A percentile compares a stretch with the other conserved stretches of the same genome.
Conservation (phyloP, 2,329 filamentous ascomycete species). For the Paramyrothecium roridum region DNA sequence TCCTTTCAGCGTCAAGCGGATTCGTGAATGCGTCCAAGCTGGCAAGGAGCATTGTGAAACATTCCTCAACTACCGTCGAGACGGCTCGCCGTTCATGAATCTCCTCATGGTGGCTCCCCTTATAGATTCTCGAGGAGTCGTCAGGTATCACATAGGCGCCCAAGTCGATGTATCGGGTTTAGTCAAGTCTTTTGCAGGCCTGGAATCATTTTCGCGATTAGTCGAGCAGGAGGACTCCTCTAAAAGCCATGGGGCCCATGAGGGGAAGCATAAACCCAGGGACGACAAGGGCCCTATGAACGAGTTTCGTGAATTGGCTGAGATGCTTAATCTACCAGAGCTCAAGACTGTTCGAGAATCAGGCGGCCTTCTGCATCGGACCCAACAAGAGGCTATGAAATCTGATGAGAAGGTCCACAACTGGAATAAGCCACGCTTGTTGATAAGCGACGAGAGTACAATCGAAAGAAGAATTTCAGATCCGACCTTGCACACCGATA, state of each 20-base stretch:
- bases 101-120: conserved; percentile 71
- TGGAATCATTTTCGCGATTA: conserved; percentile 57
- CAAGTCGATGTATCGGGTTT: conserved; percentile 70
- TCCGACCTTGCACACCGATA: conserved; percentile 10
- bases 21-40: conserved; percentile 57
- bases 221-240: conserved; percentile 22
- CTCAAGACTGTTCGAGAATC: conserved; percentile 60
- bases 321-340: conserved; percentile 68
- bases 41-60: conserved; percentile 72
- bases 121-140: conserved; percentile 62
- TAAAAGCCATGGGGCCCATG: conserved; percentile 7
- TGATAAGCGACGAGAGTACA: conserved; percentile 33
- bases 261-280: neutral
- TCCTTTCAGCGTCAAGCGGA: conserved; percentile 55
- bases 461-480: conserved; percentile 14
- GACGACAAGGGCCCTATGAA: conserved; percentile 38
- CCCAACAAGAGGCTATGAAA: conserved; percentile 23
- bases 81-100: conserved; percentile 76
- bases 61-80: conserved; percentile 74
- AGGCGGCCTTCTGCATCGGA: conserved; percentile 60
- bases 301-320: conserved; percentile 62
- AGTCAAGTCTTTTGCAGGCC: conserved; percentile 61
- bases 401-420: conserved; percentile 37
- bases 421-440: conserved; percentile 37
- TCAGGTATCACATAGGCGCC: conserved; percentile 68